Evolutionary conservation across 164 flowering plant species (phyloP), one percentile per base, ranked within the genome.

Genomic region (Aristolochia contorta): DNA sequence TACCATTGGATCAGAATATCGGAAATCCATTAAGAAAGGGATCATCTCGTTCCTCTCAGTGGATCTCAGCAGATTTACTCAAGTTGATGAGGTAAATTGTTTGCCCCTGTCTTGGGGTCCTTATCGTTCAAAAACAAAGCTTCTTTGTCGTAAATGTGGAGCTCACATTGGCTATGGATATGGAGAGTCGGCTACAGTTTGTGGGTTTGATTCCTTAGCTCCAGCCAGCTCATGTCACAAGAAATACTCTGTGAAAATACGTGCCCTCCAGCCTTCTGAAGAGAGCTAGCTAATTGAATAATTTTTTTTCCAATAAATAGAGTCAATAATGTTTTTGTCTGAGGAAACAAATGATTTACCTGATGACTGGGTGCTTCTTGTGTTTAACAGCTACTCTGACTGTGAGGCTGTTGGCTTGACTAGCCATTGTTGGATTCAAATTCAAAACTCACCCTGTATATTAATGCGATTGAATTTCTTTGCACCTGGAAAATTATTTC

Each of bases 61-160:
- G 57, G 87, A 82, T 70, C 78, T 74, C 52, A 82, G 91, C 55
- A 71, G 87, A 56, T 84, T 80, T 67, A 80, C 91, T 20, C 91
- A 81, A 64, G 78, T 82, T 59, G 84, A 81, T 50, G 73, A 85
- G 69, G 79, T 82, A 46, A 76, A 68, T 21, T 85, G 91, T 65
- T 59, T 85, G 49, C 84, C 80, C 43, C 47, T 77, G 50, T 59
- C 71, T 61, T 81, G 79, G 79, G 84, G 81, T 13, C 67, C 56
- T 65, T 47, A 71, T 47, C 64, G 82, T 54, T 69, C 71, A 16
- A 85, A 82, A 70, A 77, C 85, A 32, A 82, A 78, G 69, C 85
- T 82, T 58, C 74, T 81, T 4, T 82, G 85, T 60, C 84, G 86
- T 47, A 81, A 73, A 64, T 85, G 87, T 63, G 87, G 85, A 57